Evolutionary conservation across 306 rosid species (phyloP).

Genomic region (Lupinus albus): DNA sequence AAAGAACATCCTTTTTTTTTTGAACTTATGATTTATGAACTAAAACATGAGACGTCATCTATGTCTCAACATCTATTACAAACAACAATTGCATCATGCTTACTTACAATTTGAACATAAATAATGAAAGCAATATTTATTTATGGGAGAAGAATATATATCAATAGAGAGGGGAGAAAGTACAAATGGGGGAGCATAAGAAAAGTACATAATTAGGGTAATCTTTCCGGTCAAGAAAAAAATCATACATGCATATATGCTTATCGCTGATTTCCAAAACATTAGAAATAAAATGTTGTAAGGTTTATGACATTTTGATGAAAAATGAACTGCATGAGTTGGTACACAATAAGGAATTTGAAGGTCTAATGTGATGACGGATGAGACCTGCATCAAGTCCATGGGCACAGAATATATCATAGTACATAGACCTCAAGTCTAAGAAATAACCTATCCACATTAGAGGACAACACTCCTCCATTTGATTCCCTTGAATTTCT

Average conservation of each 20-base stretch:
- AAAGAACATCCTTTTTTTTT: not conserved
- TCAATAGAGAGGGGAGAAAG: too few relatives aligned
- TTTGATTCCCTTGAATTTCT: too few relatives aligned
- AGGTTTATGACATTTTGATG: constrained; percentile 9
- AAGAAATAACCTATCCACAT: too few relatives aligned
- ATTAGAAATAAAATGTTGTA: not conserved
- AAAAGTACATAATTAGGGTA: too few relatives aligned
- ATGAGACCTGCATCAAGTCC: too few relatives aligned
- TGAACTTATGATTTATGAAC: constrained; percentile 21
- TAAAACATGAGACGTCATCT: constrained; percentile 22
- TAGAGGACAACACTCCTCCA: too few relatives aligned
- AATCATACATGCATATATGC: not conserved
- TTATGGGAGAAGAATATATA: too few relatives aligned
- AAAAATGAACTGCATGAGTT: constrained; percentile 1
- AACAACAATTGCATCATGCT: constrained; percentile 13
- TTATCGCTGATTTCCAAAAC: constrained; percentile 14
- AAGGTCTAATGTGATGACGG: too few relatives aligned
- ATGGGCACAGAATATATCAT: too few relatives aligned
- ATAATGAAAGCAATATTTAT: not conserved
- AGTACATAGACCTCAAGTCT: too few relatives aligned
- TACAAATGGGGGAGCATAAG: too few relatives aligned
- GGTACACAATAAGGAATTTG: constrained; percentile 18
- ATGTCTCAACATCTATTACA: constrained; percentile 6
- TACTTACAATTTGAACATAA: constrained; percentile 4
- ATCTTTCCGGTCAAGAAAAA: constrained; percentile 15